A percentile compares a stretch with the other conserved stretches of the same genome.
phyloP scores from a whole-genome alignment of 495 filamentous ascomycete species.

The Jackrogersella multiformis region DNA sequence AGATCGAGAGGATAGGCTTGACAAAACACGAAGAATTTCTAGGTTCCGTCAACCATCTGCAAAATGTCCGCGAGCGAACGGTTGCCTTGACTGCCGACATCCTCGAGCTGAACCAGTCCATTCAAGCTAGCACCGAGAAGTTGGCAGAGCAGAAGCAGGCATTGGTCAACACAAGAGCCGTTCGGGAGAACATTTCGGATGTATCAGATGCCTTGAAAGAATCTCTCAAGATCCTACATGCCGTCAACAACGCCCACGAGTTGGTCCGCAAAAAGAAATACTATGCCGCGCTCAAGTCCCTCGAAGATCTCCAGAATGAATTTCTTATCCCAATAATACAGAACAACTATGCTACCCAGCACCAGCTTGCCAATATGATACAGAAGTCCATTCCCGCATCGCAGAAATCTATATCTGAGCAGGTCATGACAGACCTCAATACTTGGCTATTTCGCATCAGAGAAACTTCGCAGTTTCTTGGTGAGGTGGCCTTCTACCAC shows the following conservation, averaged over 20 bases:
- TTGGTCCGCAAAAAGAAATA: constrained; percentile 90
- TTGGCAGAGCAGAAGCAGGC: constrained; percentile 94
- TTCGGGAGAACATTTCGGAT: constrained; percentile 96
- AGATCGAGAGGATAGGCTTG: constrained; percentile 95
- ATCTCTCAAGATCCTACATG: constrained; percentile 88
- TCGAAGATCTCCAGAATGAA: constrained; percentile 96
- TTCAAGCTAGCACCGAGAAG: constrained; percentile 94
- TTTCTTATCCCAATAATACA: constrained; percentile 72
- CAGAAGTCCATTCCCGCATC: constrained; percentile 93
- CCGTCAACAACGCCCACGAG: constrained; percentile 95
- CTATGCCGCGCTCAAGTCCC: constrained; percentile 89
- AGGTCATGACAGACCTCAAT: constrained; percentile 96
- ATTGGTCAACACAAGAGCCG: constrained; percentile 86
- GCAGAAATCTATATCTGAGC: constrained; percentile 90
- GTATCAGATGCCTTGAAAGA: constrained; percentile 88
- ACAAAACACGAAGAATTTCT: constrained; percentile 98
- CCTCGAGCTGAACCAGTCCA: constrained; percentile 88
- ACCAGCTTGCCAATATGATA: constrained; percentile 95
- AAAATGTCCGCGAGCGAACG: constrained; percentile 87
- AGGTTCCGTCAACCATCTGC: constrained; percentile 88
- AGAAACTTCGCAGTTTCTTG: constrained; percentile 93
- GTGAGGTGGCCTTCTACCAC: constrained; percentile 96
- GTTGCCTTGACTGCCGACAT: constrained; percentile 90
- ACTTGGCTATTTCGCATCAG: constrained; percentile 97
- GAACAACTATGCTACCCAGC: constrained; percentile 85